Percentiles rank a stretch among this genome's conserved stretches.
Conservation (phyloP, 106 monocot genomes). For the Agapanthus africanus region DNA sequence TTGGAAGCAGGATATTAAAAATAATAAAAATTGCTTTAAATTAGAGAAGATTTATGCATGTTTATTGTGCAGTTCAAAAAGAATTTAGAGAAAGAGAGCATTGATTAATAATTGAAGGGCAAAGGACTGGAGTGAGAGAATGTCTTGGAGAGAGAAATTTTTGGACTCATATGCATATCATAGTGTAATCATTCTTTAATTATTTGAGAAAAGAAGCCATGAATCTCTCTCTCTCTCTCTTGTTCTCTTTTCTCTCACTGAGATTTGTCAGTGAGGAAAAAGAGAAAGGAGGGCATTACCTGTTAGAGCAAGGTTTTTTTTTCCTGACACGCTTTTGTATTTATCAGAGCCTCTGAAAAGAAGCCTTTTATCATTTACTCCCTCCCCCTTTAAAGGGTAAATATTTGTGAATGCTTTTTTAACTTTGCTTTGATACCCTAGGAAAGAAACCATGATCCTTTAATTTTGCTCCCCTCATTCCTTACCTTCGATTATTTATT, state of each 20-base stretch:
- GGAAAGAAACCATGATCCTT: too few species aligned
- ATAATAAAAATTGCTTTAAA: too few species aligned
- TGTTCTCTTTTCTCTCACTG: too few species aligned
- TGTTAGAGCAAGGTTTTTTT: too few species aligned
- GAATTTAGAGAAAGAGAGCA: too few species aligned
- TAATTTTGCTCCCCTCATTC: too few species aligned
- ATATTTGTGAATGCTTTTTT: background rate
- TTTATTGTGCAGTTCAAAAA: too few species aligned
- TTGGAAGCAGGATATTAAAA: too few species aligned
- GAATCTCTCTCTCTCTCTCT: background rate
- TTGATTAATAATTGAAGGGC: too few species aligned
- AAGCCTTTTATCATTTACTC: constrained; percentile 7
- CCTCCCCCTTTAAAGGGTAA: background rate
- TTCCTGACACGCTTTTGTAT: too few species aligned
- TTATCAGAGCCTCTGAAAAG: background rate
- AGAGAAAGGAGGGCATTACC: background rate
- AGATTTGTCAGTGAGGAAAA: background rate
- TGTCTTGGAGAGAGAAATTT: background rate
- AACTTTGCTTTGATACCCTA: background rate
- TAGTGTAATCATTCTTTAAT: constrained; percentile 24
- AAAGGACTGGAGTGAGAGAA: background rate
- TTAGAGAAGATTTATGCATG: too few species aligned
- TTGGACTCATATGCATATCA: constrained; percentile 8
- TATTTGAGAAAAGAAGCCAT: constrained; percentile 6
- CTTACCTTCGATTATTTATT: too few species aligned